Conservation (phyloP, 2,329 filamentous ascomycete species). For the Fusarium sp. region DNA sequence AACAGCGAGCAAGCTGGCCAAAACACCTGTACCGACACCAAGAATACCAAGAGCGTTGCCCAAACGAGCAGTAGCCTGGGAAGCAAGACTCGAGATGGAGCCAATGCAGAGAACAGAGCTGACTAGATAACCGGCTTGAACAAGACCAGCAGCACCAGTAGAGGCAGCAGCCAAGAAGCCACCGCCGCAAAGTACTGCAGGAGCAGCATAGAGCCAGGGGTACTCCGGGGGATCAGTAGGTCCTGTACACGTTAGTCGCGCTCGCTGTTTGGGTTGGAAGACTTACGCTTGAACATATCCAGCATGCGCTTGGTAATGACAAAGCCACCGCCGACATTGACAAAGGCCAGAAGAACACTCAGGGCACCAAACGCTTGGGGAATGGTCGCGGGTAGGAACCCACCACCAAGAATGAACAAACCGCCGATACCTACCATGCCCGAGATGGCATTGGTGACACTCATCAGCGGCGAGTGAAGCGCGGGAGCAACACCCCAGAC, state of each 20-base stretch:
- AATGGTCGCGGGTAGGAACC: slow-evolving; percentile 80
- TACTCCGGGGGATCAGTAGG: slow-evolving; percentile 90
- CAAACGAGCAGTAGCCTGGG: slow-evolving; percentile 84
- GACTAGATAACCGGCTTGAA: slow-evolving; percentile 88
- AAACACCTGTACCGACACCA: slow-evolving; percentile 84
- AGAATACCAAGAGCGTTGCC: slow-evolving; percentile 90
- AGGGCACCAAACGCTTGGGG: slow-evolving; percentile 82
- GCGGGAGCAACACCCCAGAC: slow-evolving; percentile 89
- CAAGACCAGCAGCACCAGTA: slow-evolving; percentile 84
- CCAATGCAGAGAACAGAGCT: slow-evolving; percentile 88
- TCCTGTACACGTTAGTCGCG: slow-evolving; percentile 57
- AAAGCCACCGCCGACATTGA: slow-evolving; percentile 90
- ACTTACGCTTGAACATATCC: slow-evolving; percentile 84
- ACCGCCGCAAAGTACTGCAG: slow-evolving; percentile 80
- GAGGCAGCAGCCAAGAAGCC: slow-evolving; percentile 84
- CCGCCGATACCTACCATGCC: slow-evolving; percentile 92
- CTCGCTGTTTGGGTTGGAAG: fast-evolving
- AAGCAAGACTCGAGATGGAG: slow-evolving; percentile 84
- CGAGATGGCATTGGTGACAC: slow-evolving; percentile 92
- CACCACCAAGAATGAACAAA: slow-evolving; percentile 89
- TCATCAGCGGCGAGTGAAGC: slow-evolving; percentile 90
- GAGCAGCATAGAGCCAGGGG: slow-evolving; percentile 86
- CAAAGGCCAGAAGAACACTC: slow-evolving; percentile 86
- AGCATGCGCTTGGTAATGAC: slow-evolving; percentile 94
- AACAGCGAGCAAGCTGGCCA: slow-evolving; percentile 84